Base-by-base conservation (phyloP, 108 stramenopile species). In the Nannochloropsis salina region DNA sequence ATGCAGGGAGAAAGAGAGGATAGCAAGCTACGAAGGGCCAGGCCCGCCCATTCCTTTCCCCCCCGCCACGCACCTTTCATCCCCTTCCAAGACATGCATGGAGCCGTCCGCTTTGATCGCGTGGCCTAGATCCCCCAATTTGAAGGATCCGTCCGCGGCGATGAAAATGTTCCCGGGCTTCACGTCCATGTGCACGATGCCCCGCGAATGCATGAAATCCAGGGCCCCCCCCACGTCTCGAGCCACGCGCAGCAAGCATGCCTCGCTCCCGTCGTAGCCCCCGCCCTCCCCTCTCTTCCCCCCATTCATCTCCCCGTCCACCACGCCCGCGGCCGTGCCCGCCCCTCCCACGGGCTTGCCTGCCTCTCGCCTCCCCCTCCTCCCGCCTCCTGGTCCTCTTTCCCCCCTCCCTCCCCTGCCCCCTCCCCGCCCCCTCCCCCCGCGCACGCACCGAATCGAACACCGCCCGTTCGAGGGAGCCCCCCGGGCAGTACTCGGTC, bases 141-240 rank as follows among this genome's bases (percentile, higher is more conserved):
- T 51, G 15, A 51, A 51, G 12, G 12, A 10, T 10, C 47, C 47
- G 12, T 51, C 47, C 47, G 12, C 47, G 12, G 15, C 47, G 47
- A 51, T 51, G 12, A 51, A 51, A 51, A 51, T 51, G 47, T 51
- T 51, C 15, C 47, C 47, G 12, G 47, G 47, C 47, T 51, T 51
- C 47, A 51, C 47, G 47, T 51, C 47, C 47, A 51, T 51, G 47
- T 51, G 47, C 47, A 51, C 47, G 15, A 51, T 51, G 47, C 47
- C 47, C 47, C 47, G 10, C 47, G 10, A 10, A 15, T 51, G 47
- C 47, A 51, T 51, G 47, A 51, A 51, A 10, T 51, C 47, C 47
- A 51, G 15, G 12, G 47, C 47, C 47, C 10, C 12, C 12, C 47
- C 47, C 47, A 51, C 47, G 15, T 51, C 47, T 15, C 47, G 47